Base-by-base conservation (phyloP, 208 protist genomes). In the Leptomonas pyrrhocoris region DNA sequence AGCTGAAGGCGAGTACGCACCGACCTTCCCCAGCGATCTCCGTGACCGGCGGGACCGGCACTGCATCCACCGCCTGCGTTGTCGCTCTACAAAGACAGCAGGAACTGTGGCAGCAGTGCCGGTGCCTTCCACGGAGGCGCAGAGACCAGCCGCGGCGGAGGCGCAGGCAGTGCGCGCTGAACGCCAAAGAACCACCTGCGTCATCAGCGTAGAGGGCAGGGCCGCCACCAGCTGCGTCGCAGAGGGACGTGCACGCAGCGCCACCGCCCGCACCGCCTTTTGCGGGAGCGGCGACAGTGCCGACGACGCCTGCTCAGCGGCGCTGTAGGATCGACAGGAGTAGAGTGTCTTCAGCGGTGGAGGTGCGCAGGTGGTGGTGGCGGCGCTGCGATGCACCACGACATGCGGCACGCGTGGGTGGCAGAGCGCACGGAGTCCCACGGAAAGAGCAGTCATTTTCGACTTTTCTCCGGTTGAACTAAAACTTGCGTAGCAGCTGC, bases 181-280 rank as follows among this genome's bases (percentile, higher is more conserved):
- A 2, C 55, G 71, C 62, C 71, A 76, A 7, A 64, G 55, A 4
- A 59, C 45, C 1, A 69, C 43, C 28, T 76, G 71, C 30, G 62
- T 70, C 30, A 68, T 28, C 5, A 68, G 0, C 21, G 51, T 25
- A 21, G 51, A 45, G 7, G 70, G 70, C 34, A 57, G 40, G n/a
- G n/a, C n/a, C 53, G 25, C 34, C 6, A 61, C 48, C 13, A 68
- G 60, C 61, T 60, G 61, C 31, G 43, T 68, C 11, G 59, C 50
- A 15, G 50, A 13, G 12, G 40, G 58, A 6, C 36, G 18, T 0
- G n/a, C n/a, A 23, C 25, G 48, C 28, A 66, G 46, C 13, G 38
- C 21, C 27, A 74, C 13, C 31, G 34, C 30, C 5, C 21, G 34
- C 54, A 2, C 18, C 16, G 54, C 9, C 2, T 2, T 2, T 36